Evolutionary conservation across 2,329 filamentous ascomycete genomes (phyloP).

Genomic region (Sphaceloma murrayae): DNA sequence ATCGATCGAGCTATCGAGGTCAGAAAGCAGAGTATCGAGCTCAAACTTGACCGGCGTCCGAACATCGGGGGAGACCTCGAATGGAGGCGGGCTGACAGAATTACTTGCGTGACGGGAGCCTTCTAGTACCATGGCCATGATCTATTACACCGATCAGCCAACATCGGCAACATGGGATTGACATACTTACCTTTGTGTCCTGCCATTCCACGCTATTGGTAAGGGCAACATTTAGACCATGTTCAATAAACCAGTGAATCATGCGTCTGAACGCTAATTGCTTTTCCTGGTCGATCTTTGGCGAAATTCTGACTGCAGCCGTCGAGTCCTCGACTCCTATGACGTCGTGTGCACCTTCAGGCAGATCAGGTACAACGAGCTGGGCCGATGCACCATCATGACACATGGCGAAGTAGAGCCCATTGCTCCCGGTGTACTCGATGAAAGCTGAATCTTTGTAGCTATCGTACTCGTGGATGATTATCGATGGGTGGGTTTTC

Average conservation of each 20-base stretch:
- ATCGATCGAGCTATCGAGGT: no score
- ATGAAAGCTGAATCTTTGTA: constrained; percentile 36
- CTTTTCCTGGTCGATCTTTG: constrained; percentile 15
- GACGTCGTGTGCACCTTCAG: background rate
- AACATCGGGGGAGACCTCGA: no score
- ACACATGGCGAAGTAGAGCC: constrained; percentile 58
- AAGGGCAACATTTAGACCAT: constrained; percentile 53
- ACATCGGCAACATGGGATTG: no score
- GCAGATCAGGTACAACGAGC: constrained; percentile 3
- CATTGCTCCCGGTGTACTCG: constrained; percentile 45
- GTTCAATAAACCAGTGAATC: constrained; percentile 46
- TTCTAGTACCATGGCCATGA: constrained; percentile 43
- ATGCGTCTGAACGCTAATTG: constrained; percentile 34
- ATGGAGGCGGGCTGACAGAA: no score
- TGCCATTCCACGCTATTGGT: constrained; percentile 54
- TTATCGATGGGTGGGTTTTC: constrained; percentile 33
- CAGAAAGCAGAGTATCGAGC: no score
- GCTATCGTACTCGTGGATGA: background rate
- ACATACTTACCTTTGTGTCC: constrained; percentile 58
- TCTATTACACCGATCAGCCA: no score
- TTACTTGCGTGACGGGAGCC: constrained; percentile 19
- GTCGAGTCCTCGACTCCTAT: background rate
- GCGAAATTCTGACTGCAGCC: constrained; percentile 1
- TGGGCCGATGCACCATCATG: constrained; percentile 47
- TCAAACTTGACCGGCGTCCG: no score